These are phyloP conservation scores for Didymella glomerata DNA, from an alignment of 2,329 filamentous ascomycete genomes.

Conservation along the genomic window DNA sequence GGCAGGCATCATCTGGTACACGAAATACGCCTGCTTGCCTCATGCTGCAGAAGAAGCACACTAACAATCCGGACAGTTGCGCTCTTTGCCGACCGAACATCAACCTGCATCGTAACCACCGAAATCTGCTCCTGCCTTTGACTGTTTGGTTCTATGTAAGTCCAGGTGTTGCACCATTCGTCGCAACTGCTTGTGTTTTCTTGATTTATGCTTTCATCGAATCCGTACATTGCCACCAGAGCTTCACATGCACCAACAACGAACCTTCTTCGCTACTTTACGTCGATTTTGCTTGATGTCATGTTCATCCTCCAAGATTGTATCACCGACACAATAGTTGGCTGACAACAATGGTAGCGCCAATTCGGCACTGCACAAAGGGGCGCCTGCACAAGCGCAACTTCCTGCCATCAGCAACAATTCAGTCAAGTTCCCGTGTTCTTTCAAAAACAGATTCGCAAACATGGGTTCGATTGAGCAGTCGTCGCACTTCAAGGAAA, in stretches of 20 bases:
- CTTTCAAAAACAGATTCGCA: constrained; percentile 21
- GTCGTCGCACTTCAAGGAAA: constrained; percentile 74
- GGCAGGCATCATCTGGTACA: constrained; percentile 7
- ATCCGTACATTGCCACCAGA: background rate
- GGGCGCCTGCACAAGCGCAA: constrained; percentile 17
- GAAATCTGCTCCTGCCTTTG: constrained; percentile 2
- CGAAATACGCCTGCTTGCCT: constrained; percentile 1
- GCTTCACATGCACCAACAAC: background rate
- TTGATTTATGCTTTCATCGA: background rate
- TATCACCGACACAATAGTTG: background rate
- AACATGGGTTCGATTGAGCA: constrained; percentile 47
- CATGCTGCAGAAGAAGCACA: background rate
- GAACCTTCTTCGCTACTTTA: background rate
- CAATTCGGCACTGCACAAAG: constrained; percentile 38
- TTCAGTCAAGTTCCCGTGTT: background rate
- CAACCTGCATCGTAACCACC: constrained; percentile 5
- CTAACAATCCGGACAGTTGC: constrained; percentile 15
- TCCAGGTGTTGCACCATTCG: background rate
- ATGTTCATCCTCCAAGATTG: background rate
- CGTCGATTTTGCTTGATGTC: background rate
- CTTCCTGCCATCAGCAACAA: background rate
- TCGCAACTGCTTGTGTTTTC: background rate
- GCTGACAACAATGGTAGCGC: constrained; percentile 47
- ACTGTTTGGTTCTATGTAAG: constrained; percentile 11
- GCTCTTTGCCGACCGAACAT: constrained; percentile 13